Base-by-base conservation (phyloP, 208 protist genomes). In the Crithidia fasciculata region DNA sequence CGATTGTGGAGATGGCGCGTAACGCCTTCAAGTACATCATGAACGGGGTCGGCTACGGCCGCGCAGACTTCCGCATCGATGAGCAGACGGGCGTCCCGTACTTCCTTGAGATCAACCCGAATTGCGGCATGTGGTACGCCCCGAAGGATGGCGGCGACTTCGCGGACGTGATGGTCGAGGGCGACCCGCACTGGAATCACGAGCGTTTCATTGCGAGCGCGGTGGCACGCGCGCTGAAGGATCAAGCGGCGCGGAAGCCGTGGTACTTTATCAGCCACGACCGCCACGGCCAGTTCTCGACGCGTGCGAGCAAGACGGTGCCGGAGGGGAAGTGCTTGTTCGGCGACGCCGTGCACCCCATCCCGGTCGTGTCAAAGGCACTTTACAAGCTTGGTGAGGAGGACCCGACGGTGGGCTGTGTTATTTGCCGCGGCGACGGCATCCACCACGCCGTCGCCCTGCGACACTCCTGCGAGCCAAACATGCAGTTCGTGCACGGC, bases 101-200 rank as follows among this genome's bases (percentile, higher is more conserved):
- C 78, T 96, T 96, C 66, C 77, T 96, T 15, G 92, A 96, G 75
- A 96, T 96, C 76, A 96, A 96, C 70, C 90, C 90, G 39, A 96
- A 96, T 81, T 95, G 90, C 73, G 92, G 92, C 4, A 95, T 96
- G 90, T 95, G 89, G 88, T 96, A 96, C 74, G 66, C 77, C 60
- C 76, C 85, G 37, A 89, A 91, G 62, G 91, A 93, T 57, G 88
- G 88, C 60, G 91, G 91, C 16, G 91, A 95, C 81, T 95, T 93
- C 69, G 91, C 91, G 15, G 91, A 95, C 64, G 71, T 94, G 28
- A 94, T 93, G 86, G 91, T 95, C 40, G 64, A 89, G 69, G 82
- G 81, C 55, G 91, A 95, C 81, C 76, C 82, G 37, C 82, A 82
- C 61, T 95, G 91, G 89, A 84, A 88, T 58, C 91, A 95, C 70